A percentile compares a stretch with the other conserved stretches of the same genome.
Conservation (phyloP, 345 rosid genomes). For the Arabidopsis suecica region DNA sequence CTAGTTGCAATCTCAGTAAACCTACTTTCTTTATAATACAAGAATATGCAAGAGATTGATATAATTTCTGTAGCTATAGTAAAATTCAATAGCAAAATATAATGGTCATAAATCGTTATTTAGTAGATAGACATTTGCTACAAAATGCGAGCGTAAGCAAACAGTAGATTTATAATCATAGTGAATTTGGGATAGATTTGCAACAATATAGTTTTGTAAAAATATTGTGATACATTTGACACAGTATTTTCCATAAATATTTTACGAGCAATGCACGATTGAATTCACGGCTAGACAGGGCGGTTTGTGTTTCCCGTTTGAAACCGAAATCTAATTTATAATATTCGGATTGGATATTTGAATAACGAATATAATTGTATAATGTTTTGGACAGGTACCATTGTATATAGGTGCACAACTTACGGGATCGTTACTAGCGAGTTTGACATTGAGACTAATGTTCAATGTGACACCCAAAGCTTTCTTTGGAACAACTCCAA, state of each 20-base stretch:
- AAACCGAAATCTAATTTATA: not conserved
- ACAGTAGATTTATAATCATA: not conserved
- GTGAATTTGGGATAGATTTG: not conserved
- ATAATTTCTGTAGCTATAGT: not conserved
- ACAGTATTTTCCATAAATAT: not conserved
- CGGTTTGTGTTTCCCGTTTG: too few species aligned
- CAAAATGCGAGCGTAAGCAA: not conserved
- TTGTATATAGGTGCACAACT: slow-evolving; percentile 59
- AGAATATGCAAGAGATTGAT: too few species aligned
- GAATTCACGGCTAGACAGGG: not conserved
- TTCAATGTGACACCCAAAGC: slow-evolving; percentile 53
- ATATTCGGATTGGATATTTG: not conserved
- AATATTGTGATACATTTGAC: not conserved
- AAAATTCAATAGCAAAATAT: not conserved
- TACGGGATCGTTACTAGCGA: slow-evolving; percentile 63
- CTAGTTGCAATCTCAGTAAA: too few species aligned
- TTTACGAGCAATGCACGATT: not conserved
- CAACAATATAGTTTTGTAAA: not conserved
- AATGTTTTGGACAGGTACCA: slow-evolving; percentile 54
- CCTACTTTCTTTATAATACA: too few species aligned
- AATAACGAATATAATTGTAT: not conserved
- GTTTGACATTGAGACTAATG: slow-evolving; percentile 53
- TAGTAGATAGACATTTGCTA: not conserved
- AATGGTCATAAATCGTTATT: not conserved
- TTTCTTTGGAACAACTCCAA: slow-evolving; percentile 66